These are phyloP conservation scores for Lathyrus sativus DNA, from an alignment of 306 rosid species.

Conservation along the genomic window DNA sequence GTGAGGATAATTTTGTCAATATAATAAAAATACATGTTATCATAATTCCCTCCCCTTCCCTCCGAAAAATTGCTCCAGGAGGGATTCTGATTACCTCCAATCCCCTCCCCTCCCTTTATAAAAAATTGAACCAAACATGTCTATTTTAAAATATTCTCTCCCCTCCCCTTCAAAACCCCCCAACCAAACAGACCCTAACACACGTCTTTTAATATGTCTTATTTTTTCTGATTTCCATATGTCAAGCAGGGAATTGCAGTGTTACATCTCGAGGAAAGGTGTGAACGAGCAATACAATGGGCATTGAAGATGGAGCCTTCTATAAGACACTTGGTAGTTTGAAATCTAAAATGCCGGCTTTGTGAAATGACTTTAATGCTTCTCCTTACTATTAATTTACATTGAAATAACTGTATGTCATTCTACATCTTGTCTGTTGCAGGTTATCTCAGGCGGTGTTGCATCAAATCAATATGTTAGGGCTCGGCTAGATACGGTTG, in stretches of 20 bases:
- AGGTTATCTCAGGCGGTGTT: conserved; percentile 97
- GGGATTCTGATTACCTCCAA: too few species aligned
- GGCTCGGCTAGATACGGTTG: conserved; percentile 74
- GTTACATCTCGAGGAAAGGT: conserved; percentile 91
- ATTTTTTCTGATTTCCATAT: not conserved
- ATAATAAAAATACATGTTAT: too few species aligned
- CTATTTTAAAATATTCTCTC: too few species aligned
- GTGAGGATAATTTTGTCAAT: too few species aligned
- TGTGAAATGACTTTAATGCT: conserved; percentile 19
- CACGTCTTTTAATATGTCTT: not conserved
- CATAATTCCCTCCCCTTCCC: too few species aligned
- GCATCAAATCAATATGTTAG: conserved; percentile 89
- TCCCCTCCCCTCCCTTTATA: too few species aligned
- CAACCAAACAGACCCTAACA: too few species aligned
- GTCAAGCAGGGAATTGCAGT: conserved; percentile 79
- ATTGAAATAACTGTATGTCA: conserved; percentile 13
- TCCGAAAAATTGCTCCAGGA: too few species aligned
- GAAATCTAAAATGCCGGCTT: conserved; percentile 28
- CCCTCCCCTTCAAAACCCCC: too few species aligned
- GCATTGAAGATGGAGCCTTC: conserved; percentile 94
- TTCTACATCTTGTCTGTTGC: conserved; percentile 39
- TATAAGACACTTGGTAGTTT: conserved; percentile 66
- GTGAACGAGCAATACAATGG: conserved; percentile 92
- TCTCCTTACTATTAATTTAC: conserved; percentile 29
- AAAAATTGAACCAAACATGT: too few species aligned